phyloP scores from a whole-genome alignment of 495 filamentous ascomycete species.

The Podospora tetraspora region DNA sequence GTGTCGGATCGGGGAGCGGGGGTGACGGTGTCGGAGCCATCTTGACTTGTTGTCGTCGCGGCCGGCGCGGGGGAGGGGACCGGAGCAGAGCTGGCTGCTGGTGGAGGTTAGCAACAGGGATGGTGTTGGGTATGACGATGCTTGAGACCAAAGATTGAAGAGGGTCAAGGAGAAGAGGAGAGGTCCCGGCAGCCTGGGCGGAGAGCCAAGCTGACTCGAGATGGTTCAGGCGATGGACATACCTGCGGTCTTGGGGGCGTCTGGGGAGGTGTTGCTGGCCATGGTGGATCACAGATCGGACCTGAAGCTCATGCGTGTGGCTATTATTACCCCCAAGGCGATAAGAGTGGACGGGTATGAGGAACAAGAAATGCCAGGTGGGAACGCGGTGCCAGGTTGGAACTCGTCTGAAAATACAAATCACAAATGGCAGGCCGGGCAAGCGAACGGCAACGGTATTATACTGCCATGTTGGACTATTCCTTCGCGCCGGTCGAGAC shows the following conservation, averaged over 20 bases:
- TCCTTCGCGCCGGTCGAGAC: not conserved
- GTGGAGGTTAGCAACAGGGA: slow-evolving; percentile 7
- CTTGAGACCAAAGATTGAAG: not conserved
- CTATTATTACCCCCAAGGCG: slow-evolving; percentile 7
- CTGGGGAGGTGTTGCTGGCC: slow-evolving; percentile 15
- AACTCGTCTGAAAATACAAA: slow-evolving; percentile 17
- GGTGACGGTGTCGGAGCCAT: slow-evolving; percentile 1
- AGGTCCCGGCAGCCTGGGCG: no score
- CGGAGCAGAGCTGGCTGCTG: slow-evolving; percentile 10
- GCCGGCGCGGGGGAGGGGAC: slow-evolving; percentile 13
- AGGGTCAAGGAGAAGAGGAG: not conserved
- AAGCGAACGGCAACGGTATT: slow-evolving; percentile 15
- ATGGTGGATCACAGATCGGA: slow-evolving; percentile 15
- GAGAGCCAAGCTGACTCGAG: slow-evolving; percentile 2
- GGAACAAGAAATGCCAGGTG: not conserved
- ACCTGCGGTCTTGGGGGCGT: slow-evolving; percentile 17
- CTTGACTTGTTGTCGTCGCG: slow-evolving; percentile 1
- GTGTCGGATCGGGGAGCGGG: slow-evolving; percentile 9
- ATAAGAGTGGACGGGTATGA: not conserved
- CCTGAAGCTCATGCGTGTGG: slow-evolving; percentile 12
- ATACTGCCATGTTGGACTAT: slow-evolving; percentile 3
- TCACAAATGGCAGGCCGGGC: slow-evolving; percentile 3
- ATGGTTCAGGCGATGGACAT: slow-evolving; percentile 3
- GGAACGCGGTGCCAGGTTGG: slow-evolving; percentile 11
- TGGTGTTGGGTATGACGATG: not conserved